A percentile compares a stretch with the other conserved stretches of the same genome.
Conservation (phyloP, 306 rosid genomes). For the Quercus cerris region DNA sequence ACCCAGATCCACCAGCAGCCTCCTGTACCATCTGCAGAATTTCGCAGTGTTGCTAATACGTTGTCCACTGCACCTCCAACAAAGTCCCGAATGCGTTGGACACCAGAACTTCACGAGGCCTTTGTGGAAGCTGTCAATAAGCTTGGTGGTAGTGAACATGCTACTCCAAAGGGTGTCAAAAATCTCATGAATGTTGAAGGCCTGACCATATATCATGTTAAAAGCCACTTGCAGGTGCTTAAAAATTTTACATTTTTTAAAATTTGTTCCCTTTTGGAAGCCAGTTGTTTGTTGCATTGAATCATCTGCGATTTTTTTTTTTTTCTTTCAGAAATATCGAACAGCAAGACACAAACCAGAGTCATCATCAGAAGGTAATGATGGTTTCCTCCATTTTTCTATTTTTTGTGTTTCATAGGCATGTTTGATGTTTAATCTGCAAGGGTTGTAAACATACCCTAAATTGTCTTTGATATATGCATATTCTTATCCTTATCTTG, state of each 20-base stretch:
- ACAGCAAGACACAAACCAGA: constrained; percentile 95
- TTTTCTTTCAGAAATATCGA: constrained; percentile 75
- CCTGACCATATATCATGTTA: constrained; percentile 94
- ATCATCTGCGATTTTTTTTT: background rate
- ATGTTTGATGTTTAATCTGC: background rate
- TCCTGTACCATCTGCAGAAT: constrained; percentile 42
- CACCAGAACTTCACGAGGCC: constrained; percentile 92
- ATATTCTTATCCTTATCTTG: constrained; percentile 1
- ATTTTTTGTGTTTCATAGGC: constrained; percentile 6
- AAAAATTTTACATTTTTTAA: constrained; percentile 2
- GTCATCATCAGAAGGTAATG: constrained; percentile 73
- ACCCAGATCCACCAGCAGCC: constrained; percentile 36
- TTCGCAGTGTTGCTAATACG: constrained; percentile 34
- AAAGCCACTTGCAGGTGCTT: constrained; percentile 90
- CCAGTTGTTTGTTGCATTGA: constrained; percentile 16
- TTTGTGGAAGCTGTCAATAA: constrained; percentile 88
- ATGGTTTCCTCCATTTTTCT: constrained; percentile 24
- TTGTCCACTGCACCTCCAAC: constrained; percentile 43
- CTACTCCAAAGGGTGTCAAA: constrained; percentile 94
- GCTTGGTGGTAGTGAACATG: constrained; percentile 94
- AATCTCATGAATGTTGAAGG: constrained; percentile 80
- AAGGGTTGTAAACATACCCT: background rate
- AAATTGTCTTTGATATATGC: background rate
- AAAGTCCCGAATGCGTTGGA: constrained; percentile 96
- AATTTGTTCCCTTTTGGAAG: constrained; percentile 6